A percentile compares a stretch with the other conserved stretches of the same genome.
These are phyloP conservation scores for Blumeriella jaapii DNA, from an alignment of 2,329 filamentous ascomycete species.

Conservation along the genomic window DNA sequence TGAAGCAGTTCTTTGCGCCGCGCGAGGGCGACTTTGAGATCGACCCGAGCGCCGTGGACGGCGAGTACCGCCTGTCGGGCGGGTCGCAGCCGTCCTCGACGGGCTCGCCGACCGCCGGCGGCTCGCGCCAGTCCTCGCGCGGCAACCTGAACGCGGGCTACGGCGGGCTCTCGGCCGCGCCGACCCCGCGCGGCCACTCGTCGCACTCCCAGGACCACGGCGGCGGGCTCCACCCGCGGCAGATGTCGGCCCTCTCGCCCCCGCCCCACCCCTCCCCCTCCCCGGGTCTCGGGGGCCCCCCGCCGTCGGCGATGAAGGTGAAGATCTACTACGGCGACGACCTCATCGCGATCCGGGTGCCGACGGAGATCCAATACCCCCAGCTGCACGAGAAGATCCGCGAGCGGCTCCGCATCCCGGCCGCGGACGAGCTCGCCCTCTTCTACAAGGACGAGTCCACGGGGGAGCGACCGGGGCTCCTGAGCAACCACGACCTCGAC, in stretches of 20 bases:
- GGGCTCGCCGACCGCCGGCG: constrained; percentile 46
- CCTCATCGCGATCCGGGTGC: constrained; percentile 81
- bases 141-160: constrained; percentile 50
- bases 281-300: constrained; percentile 32
- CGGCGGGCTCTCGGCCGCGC: constrained; percentile 40
- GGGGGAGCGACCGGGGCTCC: constrained; percentile 60
- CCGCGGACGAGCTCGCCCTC: constrained; percentile 60
- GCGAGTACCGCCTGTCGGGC: constrained; percentile 65
- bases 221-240: constrained; percentile 13
- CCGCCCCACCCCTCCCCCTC: constrained; percentile 46
- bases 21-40: constrained; percentile 89
- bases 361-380: constrained; percentile 64
- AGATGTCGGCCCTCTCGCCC: constrained; percentile 32
- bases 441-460: constrained; percentile 70
- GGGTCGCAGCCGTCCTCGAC: constrained; percentile 56
- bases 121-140: constrained; percentile 53
- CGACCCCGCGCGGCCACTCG: constrained; percentile 31
- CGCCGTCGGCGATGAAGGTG: constrained; percentile 62
- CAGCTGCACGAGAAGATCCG: constrained; percentile 75
- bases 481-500: constrained; percentile 72
- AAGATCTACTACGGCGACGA: constrained; percentile 92
- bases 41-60: constrained; percentile 51
- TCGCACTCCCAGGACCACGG: constrained; percentile 23
- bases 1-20: constrained; percentile 84
- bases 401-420: constrained; percentile 66